Conservation (phyloP, 2,329 filamentous ascomycete species). For the Ascochyta pisi region DNA sequence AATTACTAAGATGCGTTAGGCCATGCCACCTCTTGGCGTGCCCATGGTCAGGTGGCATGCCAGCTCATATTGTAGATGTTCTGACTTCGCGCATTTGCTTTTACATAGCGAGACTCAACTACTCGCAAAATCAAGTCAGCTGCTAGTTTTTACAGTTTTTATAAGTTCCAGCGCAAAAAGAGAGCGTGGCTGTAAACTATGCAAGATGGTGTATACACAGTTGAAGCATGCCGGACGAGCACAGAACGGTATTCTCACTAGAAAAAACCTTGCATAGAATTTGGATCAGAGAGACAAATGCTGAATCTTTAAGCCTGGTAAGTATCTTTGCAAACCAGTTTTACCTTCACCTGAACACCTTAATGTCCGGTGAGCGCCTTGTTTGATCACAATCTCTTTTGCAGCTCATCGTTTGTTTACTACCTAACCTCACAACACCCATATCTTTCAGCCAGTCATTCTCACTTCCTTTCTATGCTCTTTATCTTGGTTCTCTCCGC, state of each 20-base stretch:
- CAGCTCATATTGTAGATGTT: not conserved
- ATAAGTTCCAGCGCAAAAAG: too few species aligned
- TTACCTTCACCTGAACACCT: not conserved
- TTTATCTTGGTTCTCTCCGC: not conserved
- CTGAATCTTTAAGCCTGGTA: too few species aligned
- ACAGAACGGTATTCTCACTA: too few species aligned
- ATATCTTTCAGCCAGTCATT: too few species aligned
- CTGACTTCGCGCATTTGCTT: not conserved
- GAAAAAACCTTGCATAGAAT: too few species aligned
- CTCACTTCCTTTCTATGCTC: not conserved
- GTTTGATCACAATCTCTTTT: not conserved
- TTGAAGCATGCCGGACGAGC: not conserved
- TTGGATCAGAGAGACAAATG: too few species aligned
- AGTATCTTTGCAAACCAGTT: not conserved
- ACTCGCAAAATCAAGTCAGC: too few species aligned
- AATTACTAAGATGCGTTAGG: too few species aligned
- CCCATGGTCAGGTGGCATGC: too few species aligned
- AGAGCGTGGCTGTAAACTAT: not conserved
- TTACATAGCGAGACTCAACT: not conserved
- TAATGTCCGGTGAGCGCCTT: not conserved
- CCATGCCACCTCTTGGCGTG: too few species aligned
- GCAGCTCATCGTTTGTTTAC: not conserved
- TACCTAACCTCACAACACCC: not conserved
- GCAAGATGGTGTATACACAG: not conserved
- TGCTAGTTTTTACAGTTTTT: too few species aligned